Conservation (phyloP, 2,329 filamentous ascomycete genomes). For the Aureobasidium pullulans region DNA sequence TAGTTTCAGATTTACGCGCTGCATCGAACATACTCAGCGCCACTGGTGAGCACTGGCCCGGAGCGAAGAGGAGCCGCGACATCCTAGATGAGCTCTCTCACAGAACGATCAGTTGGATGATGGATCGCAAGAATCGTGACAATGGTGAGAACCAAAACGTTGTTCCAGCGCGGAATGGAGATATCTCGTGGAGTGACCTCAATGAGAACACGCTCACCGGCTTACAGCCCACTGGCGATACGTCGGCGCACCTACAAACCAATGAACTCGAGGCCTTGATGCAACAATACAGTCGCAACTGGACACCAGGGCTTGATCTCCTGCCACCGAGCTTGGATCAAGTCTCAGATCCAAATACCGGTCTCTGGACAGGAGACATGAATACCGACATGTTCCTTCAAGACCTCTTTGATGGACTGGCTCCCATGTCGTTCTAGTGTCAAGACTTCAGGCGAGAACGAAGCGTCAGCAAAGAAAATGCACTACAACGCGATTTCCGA, state of each 20-base stretch:
- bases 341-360: background rate
- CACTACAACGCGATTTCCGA: too few relatives aligned
- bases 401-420: background rate
- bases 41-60: background rate
- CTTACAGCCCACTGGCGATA: too few relatives aligned
- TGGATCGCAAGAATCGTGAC: background rate
- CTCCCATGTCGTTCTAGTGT: background rate
- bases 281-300: background rate
- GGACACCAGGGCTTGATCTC: background rate
- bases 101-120: slow-evolving; percentile 1
- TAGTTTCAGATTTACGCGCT: background rate
- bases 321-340: background rate
- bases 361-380: background rate
- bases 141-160: background rate
- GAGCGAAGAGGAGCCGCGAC: background rate
- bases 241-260: background rate
- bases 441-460: too few relatives aligned
- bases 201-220: background rate
- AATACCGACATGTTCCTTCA: background rate
- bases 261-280: background rate
- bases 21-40: slow-evolving; percentile 2
- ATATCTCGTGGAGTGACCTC: background rate
- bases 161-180: background rate
- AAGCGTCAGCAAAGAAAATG: too few relatives aligned
- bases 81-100: slow-evolving; percentile 1